phyloP scores from a whole-genome alignment of 108 stramenopile genomes.

The Skeletonema marinoi region DNA sequence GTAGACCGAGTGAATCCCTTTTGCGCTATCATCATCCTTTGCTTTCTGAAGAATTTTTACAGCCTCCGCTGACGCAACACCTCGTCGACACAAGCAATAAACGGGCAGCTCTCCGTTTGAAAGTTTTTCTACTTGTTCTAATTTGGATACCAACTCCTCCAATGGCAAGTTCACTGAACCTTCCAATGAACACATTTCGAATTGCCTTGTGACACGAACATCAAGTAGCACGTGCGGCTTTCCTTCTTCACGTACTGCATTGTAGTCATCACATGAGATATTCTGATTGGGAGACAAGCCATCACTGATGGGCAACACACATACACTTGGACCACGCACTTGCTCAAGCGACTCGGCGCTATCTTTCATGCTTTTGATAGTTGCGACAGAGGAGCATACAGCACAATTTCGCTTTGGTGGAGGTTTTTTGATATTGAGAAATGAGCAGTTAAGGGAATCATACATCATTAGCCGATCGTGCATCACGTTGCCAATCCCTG shows the following conservation, averaged over 20 bases:
- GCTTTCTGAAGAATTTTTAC: conserved; percentile 56
- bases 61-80: conserved; percentile 69
- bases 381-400: conserved; percentile 68
- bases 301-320: conserved; percentile 1
- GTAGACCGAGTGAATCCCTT: conserved; percentile 56
- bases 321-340: conserved; percentile 61
- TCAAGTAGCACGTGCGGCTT: conserved; percentile 75
- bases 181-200: conserved; percentile 70
- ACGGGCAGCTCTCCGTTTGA: conserved; percentile 59
- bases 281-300: conserved; percentile 20
- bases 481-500: conserved; percentile 70
- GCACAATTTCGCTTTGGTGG: conserved; percentile 59
- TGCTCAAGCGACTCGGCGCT: conserved; percentile 50
- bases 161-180: conserved; percentile 79
- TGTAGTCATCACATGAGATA: conserved; percentile 61
- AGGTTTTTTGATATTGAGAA: conserved; percentile 78
- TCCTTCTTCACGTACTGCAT: conserved; percentile 27
- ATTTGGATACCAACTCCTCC: conserved; percentile 38
- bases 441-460: conserved; percentile 75
- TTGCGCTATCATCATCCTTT: conserved; percentile 21
- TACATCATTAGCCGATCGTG: conserved; percentile 81
- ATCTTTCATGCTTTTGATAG: conserved; percentile 70
- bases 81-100: conserved; percentile 83
- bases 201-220: conserved; percentile 76
- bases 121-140: conserved; percentile 43